Conservation (phyloP, 768 basidiomycete species). For the Leccinum pellstonianum region DNA sequence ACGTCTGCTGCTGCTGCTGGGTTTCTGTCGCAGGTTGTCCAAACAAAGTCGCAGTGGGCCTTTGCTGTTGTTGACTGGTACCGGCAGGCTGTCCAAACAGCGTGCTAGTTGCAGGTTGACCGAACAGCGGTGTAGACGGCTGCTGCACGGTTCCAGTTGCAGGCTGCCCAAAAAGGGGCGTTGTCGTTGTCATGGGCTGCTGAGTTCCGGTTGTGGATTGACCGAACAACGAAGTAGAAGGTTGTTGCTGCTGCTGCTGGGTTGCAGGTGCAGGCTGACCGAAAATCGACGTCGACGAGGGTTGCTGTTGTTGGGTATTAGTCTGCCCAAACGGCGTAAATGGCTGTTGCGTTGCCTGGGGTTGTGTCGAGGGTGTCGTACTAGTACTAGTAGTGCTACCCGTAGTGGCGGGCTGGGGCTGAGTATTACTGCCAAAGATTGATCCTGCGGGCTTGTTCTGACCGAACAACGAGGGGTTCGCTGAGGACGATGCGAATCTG, state of each 20-base stretch:
- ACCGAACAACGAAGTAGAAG: slow-evolving; percentile 24
- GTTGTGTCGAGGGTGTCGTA: slow-evolving; percentile 13
- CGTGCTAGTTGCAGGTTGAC: slow-evolving; percentile 29
- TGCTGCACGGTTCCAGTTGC: slow-evolving; percentile 27
- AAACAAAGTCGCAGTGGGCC: slow-evolving; percentile 26
- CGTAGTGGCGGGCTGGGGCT: slow-evolving; percentile 26
- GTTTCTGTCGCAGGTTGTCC: slow-evolving; percentile 31
- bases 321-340: background rate
- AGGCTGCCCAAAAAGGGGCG: slow-evolving; percentile 34
- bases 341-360: slow-evolving; percentile 15
- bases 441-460: slow-evolving; percentile 33
- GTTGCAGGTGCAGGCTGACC: slow-evolving; percentile 17
- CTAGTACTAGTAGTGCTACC: slow-evolving; percentile 10
- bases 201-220: slow-evolving; percentile 31
- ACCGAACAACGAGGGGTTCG: slow-evolving; percentile 36
- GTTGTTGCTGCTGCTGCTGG: slow-evolving; percentile 36
- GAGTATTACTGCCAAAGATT: slow-evolving; percentile 37
- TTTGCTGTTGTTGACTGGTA: slow-evolving; percentile 27
- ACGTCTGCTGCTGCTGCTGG: slow-evolving; percentile 35
- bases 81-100: slow-evolving; percentile 40
- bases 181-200: slow-evolving; percentile 18
- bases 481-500: slow-evolving; percentile 41
- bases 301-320: background rate
- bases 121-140: slow-evolving; percentile 35
- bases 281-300: slow-evolving; percentile 19